These are phyloP conservation scores for Aulographum hederae DNA, from an alignment of 2,329 filamentous ascomycete genomes.

Conservation along the genomic window DNA sequence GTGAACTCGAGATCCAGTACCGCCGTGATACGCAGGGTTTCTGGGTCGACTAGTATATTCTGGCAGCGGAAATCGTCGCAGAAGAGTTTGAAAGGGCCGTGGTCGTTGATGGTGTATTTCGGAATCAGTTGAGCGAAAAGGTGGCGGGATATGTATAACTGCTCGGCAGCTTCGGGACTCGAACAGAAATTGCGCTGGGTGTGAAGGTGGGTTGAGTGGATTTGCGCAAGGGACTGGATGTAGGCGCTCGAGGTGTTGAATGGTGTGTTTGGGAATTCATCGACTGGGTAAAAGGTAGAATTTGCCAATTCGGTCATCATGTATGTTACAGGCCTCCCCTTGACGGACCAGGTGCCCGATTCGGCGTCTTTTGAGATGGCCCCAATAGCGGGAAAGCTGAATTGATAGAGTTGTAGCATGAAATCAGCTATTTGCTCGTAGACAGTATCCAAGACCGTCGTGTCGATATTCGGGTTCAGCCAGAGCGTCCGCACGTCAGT, in stretches of 20 bases:
- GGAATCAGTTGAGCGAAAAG: constrained; percentile 15
- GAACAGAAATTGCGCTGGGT: constrained; percentile 29
- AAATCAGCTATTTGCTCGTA: constrained; percentile 9
- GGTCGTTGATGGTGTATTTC: constrained; percentile 12
- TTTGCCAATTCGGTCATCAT: constrained; percentile 21
- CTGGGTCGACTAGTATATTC: constrained; percentile 21
- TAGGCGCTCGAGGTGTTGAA: constrained; percentile 16
- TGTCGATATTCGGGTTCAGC: constrained; percentile 8
- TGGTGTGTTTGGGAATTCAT: constrained; percentile 11
- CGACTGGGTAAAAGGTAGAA: constrained; percentile 13
- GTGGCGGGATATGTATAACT: constrained; percentile 16
- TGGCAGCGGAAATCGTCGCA: constrained; percentile 20
- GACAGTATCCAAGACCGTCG: constrained; percentile 7
- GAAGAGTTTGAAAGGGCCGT: constrained; percentile 20
- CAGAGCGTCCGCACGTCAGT: no score
- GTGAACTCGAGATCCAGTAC: constrained; percentile 24
- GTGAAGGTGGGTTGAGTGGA: constrained; percentile 22
- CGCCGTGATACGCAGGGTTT: constrained; percentile 18
- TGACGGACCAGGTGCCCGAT: constrained; percentile 15
- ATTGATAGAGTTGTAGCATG: constrained; percentile 15
- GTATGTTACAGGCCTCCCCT: constrained; percentile 19
- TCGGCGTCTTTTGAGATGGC: constrained; percentile 15
- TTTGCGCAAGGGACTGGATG: constrained; percentile 11
- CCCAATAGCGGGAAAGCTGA: constrained; percentile 15
- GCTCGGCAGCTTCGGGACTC: constrained; percentile 26